These are phyloP conservation scores for Salvia sclarea DNA, from an alignment of 305 asterid species.

Conservation along the genomic window DNA sequence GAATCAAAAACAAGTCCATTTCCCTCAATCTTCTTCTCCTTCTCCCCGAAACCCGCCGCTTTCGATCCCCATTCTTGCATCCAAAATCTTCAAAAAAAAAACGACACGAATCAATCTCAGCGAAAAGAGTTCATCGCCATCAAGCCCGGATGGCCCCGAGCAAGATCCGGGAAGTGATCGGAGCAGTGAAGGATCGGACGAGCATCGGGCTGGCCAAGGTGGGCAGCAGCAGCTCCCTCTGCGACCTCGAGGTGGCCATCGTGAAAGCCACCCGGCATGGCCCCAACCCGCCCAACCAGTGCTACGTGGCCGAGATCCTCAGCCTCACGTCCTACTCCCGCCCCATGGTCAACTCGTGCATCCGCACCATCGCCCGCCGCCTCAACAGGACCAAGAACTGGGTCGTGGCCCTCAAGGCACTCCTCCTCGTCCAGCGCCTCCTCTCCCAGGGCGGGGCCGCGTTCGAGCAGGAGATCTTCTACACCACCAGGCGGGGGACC, in stretches of 20 bases:
- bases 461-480: conserved; percentile 70
- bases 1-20: neutral
- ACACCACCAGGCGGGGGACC: conserved; percentile 65
- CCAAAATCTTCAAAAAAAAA: neutral
- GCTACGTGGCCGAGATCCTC: conserved; percentile 57
- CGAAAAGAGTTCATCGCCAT: neutral
- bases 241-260: conserved; percentile 79
- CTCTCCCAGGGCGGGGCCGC: conserved; percentile 56
- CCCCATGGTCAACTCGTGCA: conserved; percentile 53
- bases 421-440: conserved; percentile 77
- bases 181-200: conserved; percentile 84
- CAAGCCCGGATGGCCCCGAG: conserved; percentile 54
- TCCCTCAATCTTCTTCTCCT: conserved; percentile 6
- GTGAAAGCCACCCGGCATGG: conserved; percentile 87
- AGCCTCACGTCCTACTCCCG: conserved; percentile 61
- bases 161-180: conserved; percentile 72
- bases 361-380: conserved; percentile 59
- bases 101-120: neutral
- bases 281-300: conserved; percentile 74
- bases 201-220: conserved; percentile 85
- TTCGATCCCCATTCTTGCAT: conserved; percentile 1
- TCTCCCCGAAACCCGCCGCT: conserved; percentile 3
- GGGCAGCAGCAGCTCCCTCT: conserved; percentile 42
- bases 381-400: conserved; percentile 81
- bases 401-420: conserved; percentile 81